Percentiles rank a stretch among this genome's conserved stretches.
These are phyloP conservation scores for Crithidia bombi DNA, from an alignment of 208 protist species.

Conservation along the genomic window DNA sequence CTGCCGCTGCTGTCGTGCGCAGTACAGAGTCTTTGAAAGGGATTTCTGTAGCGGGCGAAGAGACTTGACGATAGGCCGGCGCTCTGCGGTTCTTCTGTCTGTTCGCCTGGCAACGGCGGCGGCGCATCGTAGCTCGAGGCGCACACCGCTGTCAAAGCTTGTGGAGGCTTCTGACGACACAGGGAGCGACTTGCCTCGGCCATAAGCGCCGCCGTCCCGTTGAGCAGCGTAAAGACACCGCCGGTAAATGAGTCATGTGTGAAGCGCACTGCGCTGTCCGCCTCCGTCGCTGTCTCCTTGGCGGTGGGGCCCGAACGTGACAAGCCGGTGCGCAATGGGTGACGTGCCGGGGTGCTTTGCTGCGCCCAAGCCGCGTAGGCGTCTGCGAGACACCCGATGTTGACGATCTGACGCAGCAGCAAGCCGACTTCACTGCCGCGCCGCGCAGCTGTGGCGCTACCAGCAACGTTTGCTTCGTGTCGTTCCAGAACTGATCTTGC, in stretches of 20 bases:
- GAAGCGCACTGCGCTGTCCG: not conserved
- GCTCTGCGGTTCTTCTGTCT: not conserved
- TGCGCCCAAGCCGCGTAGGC: constrained; percentile 3
- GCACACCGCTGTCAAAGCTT: constrained; percentile 24
- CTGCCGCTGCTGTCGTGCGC: constrained; percentile 4
- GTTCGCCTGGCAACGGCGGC: not conserved
- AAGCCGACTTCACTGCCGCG: not conserved
- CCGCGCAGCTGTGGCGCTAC: too few species aligned
- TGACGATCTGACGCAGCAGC: not conserved
- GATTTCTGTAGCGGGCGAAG: constrained; percentile 18
- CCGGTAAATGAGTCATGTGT: constrained; percentile 12
- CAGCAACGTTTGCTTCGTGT: not conserved
- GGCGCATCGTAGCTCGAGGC: not conserved
- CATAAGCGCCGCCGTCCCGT: constrained; percentile 12
- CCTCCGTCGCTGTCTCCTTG: not conserved
- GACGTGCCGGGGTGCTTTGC: not conserved
- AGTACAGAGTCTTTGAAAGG: constrained; percentile 19
- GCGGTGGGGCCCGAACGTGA: not conserved
- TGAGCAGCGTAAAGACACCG: constrained; percentile 30
- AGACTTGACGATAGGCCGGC: constrained; percentile 4
- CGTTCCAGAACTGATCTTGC: not conserved
- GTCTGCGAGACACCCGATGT: not conserved
- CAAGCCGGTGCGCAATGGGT: not conserved
- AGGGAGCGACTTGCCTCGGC: constrained; percentile 12
- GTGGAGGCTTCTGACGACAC: not conserved